Base-by-base conservation (phyloP, 306 rosid species). In the Oemleria cerasiformis region DNA sequence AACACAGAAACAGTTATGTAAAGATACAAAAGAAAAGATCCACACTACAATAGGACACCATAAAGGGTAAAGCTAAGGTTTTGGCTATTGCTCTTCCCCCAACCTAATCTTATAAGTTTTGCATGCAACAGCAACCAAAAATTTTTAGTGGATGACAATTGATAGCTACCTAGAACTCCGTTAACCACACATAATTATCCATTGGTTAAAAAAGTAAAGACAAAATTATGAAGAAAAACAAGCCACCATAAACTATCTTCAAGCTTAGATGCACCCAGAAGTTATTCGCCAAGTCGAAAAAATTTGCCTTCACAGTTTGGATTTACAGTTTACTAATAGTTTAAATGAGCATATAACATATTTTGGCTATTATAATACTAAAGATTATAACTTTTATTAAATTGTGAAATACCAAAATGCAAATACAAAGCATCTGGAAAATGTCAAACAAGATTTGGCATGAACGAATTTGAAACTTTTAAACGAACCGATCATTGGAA, bases 401-500 rank as follows among this genome's bases (percentile, higher is more conserved):
- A 47, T 45, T 9, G 14, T 38, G 23, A 58, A 48, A 75, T 14
- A 47, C 53, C 39, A 58, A 42, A 44, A 19, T 43, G 6, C 41
- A 47, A 21, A 57, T 19, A 12, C 25, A 34, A 62, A 49, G 39
- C 61, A 61, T 19, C 41, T 21, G 39, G 36, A 68, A 8, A 44
- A 62, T 51, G 15, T 43, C 14, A 7, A 51, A 30, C 17, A 36
- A 70, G 30, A 63, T 43, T 25, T 44, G 12, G 69, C 42, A 10
- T 7, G 51, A 43, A 62, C 30, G 25, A 5, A 20, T 43, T 49
- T 25, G 9, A 60, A 38, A 25, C 54, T 8, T 49, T 64, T 57
- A 76, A 66, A 79, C 94, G 44, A 79, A 93, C 98, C 96, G 55
- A 93, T 71, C 71, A 73, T 59, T 54, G 90, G 85, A 79, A 93